phyloP scores from a whole-genome alignment of 2,329 filamentous ascomycete species.

The Massarina eburnea region DNA sequence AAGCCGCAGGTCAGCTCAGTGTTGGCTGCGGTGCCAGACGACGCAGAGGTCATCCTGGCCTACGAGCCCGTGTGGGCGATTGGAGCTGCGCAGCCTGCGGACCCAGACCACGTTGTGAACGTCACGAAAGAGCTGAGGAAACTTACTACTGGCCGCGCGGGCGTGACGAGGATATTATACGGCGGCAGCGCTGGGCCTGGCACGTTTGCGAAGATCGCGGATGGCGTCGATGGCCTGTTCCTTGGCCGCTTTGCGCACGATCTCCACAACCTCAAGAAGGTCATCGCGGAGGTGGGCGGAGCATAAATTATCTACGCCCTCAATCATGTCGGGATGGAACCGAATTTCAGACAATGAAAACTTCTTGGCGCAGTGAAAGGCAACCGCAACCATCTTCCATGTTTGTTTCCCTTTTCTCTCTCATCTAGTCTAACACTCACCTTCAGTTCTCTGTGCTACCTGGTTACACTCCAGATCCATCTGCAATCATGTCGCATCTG shows the following conservation, averaged over 20 bases:
- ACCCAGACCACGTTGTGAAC: constrained; percentile 69
- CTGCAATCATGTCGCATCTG: background rate
- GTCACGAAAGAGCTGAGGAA: constrained; percentile 68
- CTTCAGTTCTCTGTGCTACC: background rate
- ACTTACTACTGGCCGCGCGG: constrained; percentile 54
- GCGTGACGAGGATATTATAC: constrained; percentile 71
- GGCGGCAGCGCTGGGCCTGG: constrained; percentile 82
- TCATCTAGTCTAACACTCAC: background rate
- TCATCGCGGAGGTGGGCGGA: constrained; percentile 69
- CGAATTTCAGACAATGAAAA: background rate
- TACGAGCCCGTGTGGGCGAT: constrained; percentile 93
- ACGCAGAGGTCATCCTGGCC: constrained; percentile 72
- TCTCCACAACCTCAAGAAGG: constrained; percentile 68
- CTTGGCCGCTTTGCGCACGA: constrained; percentile 81
- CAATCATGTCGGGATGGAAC: background rate
- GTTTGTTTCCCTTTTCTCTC: background rate
- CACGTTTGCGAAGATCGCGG: constrained; percentile 67
- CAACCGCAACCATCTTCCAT: background rate
- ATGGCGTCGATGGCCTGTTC: constrained; percentile 77
- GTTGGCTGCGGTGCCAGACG: constrained; percentile 60
- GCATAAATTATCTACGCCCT: constrained; percentile 15
- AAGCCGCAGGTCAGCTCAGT: constrained; percentile 65
- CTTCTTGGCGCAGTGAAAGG: too few relatives aligned
- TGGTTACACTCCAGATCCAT: background rate
- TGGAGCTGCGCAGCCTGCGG: constrained; percentile 71